Base-by-base conservation (phyloP, 371 early-diverging fungal genomes). In the Saksenaea oblongispora region DNA sequence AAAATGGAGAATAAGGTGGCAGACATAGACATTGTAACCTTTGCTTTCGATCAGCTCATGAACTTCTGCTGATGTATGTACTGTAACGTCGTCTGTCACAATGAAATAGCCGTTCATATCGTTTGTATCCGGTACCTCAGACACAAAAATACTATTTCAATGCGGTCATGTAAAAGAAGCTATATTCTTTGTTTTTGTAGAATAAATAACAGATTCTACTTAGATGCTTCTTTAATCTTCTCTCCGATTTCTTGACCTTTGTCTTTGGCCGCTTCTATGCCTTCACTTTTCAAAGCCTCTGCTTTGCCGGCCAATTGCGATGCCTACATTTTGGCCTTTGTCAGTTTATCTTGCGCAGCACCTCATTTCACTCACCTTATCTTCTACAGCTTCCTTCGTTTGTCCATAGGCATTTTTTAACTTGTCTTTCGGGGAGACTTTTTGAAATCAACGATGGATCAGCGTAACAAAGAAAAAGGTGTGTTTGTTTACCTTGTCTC, bases 211-310 rank as follows among this genome's bases (percentile, higher is more conserved):
- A 22, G 22, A 47, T 3, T 47, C 9, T 61, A 54, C 22, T 64
- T 42, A 26, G 37, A 54, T 10, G 37, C 59, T 39, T 64, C 59
- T 15, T 58, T 42, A 8, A 56, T 31, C 28, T 60, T 61, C 5
- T 61, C 62, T 22, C 62, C 39, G 22, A 47, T 22, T 3, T 47
- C 51, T 22, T 47, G 51, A 24, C 54, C 62, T 54, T 35, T 55
- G 13, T 62, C 34, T 28, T 55, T 62, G 0, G 51, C 67, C n/a
- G 27, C 62, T 18, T 61, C 67, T 10, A 61, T 62, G 37, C 61
- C 41, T 22, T 35, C 31, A 1, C 18, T 27, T 24, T 51, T 34
- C 51, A 47, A 60, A 8, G 53, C 24, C 22, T 60, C 34, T 17
- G 18, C 53, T 22, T 60, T 47, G 58, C 59, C 35, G 28, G 31